phyloP scores from a whole-genome alignment of 2,329 filamentous ascomycete species.

The Davidsoniella virescens region DNA sequence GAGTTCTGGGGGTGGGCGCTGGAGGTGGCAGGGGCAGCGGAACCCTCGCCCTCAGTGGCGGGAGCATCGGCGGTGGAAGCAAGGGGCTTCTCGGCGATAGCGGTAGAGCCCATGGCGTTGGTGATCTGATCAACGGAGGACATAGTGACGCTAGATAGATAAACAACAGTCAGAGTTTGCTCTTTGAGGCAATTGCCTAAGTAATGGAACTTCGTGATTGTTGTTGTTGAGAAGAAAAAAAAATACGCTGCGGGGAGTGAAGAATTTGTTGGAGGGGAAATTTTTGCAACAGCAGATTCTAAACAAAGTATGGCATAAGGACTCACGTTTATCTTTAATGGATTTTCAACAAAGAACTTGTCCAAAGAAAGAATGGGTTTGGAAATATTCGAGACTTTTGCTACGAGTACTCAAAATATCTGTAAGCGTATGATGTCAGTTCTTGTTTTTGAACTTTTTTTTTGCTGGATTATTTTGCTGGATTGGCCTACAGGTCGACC shows the following conservation, averaged over 20 bases:
- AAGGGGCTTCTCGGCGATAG: conserved; percentile 50
- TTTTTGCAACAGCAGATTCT: neutral
- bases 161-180: neutral
- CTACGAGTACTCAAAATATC: conserved; percentile 1
- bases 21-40: conserved; percentile 56
- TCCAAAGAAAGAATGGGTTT: conserved; percentile 9
- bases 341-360: conserved; percentile 14
- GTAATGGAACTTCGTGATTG: no score
- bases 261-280: neutral
- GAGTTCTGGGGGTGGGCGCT: conserved; percentile 75
- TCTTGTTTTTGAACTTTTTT: no score
- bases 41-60: conserved; percentile 37
- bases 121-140: conserved; percentile 66
- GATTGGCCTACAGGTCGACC: no score
- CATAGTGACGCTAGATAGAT: conserved; percentile 31
- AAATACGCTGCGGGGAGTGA: conserved; percentile 3
- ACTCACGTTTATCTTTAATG: conserved; percentile 10
- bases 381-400: conserved; percentile 6
- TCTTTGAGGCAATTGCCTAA: neutral
- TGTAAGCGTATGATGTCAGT: neutral
- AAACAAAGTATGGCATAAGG: neutral
- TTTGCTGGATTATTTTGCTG: no score
- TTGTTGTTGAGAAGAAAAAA: neutral
- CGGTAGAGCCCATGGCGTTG: conserved; percentile 57
- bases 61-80: conserved; percentile 62